Conservation (phyloP, 2,329 filamentous ascomycete species). For the Fusarium irregulare region DNA sequence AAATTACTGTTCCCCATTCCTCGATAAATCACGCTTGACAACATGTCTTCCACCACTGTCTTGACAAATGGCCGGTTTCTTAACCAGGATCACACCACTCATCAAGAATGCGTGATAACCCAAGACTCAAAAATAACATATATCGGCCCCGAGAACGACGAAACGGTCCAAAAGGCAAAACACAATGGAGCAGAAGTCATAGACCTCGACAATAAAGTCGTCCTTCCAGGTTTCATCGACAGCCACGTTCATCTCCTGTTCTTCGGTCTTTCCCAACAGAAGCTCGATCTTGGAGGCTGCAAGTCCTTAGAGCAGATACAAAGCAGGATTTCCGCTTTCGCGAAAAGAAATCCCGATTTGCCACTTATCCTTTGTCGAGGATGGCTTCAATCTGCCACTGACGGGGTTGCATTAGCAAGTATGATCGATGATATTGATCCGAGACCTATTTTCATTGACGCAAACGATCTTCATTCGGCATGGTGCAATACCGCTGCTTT, state of each 20-base stretch:
- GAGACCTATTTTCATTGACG: conserved; percentile 63
- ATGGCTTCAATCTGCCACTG: conserved; percentile 59
- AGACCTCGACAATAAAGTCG: conserved; percentile 46
- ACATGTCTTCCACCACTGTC: neutral
- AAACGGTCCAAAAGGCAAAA: conserved; percentile 6
- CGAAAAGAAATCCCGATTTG: conserved; percentile 54
- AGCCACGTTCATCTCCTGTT: conserved; percentile 64
- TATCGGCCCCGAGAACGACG: conserved; percentile 5
- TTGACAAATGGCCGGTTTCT: conserved; percentile 6
- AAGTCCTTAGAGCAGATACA: conserved; percentile 59
- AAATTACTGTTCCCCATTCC: too few species aligned
- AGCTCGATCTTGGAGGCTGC: conserved; percentile 57
- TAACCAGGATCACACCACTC: neutral
- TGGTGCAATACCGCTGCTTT: conserved; percentile 64
- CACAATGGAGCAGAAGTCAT: conserved; percentile 31
- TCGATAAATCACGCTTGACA: too few species aligned
- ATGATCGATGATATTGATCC: conserved; percentile 60
- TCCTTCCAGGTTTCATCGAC: conserved; percentile 64
- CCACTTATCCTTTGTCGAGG: conserved; percentile 59
- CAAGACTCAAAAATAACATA: conserved; percentile 18
- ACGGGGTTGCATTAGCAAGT: conserved; percentile 51
- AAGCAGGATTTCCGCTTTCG: conserved; percentile 54
- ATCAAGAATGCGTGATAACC: conserved; percentile 16
- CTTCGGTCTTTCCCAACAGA: conserved; percentile 60
- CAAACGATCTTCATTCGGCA: conserved; percentile 62